phyloP scores from a whole-genome alignment of 2,329 filamentous ascomycete species.

The Cladosporium sp. region DNA sequence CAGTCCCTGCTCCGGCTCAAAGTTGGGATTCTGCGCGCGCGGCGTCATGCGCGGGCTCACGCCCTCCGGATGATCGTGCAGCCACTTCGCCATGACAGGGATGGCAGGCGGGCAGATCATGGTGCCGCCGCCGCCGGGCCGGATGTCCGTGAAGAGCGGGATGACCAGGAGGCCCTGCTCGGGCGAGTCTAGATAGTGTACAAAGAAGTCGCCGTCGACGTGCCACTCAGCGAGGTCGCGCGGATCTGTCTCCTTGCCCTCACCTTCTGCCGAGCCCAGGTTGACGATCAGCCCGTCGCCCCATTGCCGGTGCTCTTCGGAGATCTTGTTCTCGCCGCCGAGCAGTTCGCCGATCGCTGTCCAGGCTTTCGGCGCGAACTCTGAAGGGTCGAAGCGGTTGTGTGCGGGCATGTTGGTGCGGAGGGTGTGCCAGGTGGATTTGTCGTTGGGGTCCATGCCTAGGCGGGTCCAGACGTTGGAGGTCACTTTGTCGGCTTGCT shows the following conservation, averaged over 20 bases:
- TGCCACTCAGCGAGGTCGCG: conserved; percentile 56
- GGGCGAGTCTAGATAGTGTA: conserved; percentile 64
- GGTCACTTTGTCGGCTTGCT: conserved; percentile 44
- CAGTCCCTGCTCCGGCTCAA: conserved; percentile 38
- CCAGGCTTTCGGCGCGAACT: conserved; percentile 61
- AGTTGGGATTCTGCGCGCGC: conserved; percentile 42
- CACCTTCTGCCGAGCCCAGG: conserved; percentile 50
- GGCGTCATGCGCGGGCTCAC: conserved; percentile 61
- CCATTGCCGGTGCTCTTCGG: conserved; percentile 50
- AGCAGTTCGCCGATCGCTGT: conserved; percentile 59
- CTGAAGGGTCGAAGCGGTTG: conserved; percentile 46
- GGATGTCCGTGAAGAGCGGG: conserved; percentile 60
- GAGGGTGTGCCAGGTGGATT: conserved; percentile 57
- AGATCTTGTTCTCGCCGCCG: conserved; percentile 54
- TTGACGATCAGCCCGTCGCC: conserved; percentile 65
- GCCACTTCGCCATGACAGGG: conserved; percentile 49
- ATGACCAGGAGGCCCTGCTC: conserved; percentile 65
- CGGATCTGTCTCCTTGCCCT: conserved; percentile 46
- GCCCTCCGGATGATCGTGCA: conserved; percentile 57
- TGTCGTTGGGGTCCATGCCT: conserved; percentile 58
- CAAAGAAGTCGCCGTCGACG: conserved; percentile 66
- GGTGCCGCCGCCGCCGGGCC: conserved; percentile 56
- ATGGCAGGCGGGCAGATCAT: conserved; percentile 58
- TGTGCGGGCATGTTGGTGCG: conserved; percentile 61
- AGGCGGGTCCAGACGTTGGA: conserved; percentile 56